Evolutionary conservation across 2,329 filamentous ascomycete species (phyloP).

Genomic region (Colletotrichum magnum): DNA sequence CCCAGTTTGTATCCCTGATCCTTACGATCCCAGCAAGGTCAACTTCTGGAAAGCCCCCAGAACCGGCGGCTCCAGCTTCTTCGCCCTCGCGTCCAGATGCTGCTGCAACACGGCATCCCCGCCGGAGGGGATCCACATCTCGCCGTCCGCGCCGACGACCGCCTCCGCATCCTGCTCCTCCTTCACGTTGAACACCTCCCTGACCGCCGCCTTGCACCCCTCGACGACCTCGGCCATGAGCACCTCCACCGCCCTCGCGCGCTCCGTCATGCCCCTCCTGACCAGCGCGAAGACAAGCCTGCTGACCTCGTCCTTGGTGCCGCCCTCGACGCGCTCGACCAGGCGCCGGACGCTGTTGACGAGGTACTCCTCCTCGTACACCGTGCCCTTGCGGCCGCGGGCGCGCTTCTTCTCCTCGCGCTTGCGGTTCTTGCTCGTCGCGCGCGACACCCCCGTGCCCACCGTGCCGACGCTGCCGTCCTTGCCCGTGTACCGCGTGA

Average conservation of each 20-base stretch:
- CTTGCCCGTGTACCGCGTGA: constrained; percentile 91
- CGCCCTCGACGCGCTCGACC: constrained; percentile 83
- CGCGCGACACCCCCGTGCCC: constrained; percentile 80
- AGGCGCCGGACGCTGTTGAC: constrained; percentile 88
- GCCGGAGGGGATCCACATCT: constrained; percentile 57
- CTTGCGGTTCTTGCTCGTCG: constrained; percentile 88
- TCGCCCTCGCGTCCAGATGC: constrained; percentile 61
- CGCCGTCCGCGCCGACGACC: constrained; percentile 40
- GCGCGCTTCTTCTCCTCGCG: constrained; percentile 96
- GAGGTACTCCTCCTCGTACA: constrained; percentile 98
- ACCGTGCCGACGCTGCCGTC: constrained; percentile 74
- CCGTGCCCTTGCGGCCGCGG: constrained; percentile 93
- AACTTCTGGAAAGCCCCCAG: constrained; percentile 65
- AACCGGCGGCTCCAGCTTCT: constrained; percentile 63
- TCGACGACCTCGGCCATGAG: constrained; percentile 82
- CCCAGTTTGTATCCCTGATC: too few species aligned
- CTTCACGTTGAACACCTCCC: constrained; percentile 74
- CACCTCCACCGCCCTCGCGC: constrained; percentile 82
- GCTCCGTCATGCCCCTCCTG: constrained; percentile 87
- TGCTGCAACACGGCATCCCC: constrained; percentile 68
- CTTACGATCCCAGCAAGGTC: constrained; percentile 61
- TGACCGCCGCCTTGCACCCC: constrained; percentile 75
- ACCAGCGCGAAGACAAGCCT: constrained; percentile 83
- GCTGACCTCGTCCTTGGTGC: constrained; percentile 78
- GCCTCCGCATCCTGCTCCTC: constrained; percentile 42